Conservation (phyloP, 768 basidiomycete species). For the Podaxis sp. region DNA sequence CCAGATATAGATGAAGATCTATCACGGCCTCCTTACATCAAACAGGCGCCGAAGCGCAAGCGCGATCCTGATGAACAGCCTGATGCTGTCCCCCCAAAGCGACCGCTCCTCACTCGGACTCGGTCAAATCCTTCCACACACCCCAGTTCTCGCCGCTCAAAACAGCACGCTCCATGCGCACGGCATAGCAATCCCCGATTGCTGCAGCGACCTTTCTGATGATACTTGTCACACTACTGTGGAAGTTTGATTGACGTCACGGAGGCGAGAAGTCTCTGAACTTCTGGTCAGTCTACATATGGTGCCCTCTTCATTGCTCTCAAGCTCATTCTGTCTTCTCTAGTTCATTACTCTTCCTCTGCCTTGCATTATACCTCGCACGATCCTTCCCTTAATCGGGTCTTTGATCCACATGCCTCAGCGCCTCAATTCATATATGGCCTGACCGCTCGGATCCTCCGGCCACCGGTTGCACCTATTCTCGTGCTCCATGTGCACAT, state of each 20-base stretch:
- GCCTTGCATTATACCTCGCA: not conserved
- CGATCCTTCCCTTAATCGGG: not conserved
- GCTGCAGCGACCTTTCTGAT: slow-evolving; percentile 12
- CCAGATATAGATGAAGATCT: slow-evolving; percentile 72
- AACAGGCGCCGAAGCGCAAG: slow-evolving; percentile 30
- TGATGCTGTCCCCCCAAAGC: slow-evolving; percentile 36
- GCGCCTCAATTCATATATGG: not conserved
- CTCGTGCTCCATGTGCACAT: slow-evolving; percentile 4
- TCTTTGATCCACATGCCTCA: not conserved
- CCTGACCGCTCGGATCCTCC: not conserved
- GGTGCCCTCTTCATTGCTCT: not conserved
- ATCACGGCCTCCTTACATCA: slow-evolving; percentile 64
- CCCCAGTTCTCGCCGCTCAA: slow-evolving; percentile 1
- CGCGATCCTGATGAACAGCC: slow-evolving; percentile 29
- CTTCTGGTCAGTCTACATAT: slow-evolving; percentile 7
- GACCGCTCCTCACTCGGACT: slow-evolving; percentile 3
- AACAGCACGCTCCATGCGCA: slow-evolving; percentile 10
- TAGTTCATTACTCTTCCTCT: slow-evolving; percentile 10
- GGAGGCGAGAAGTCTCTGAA: slow-evolving; percentile 5
- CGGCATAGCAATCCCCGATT: slow-evolving; percentile 11
- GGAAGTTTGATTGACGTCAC: slow-evolving; percentile 14
- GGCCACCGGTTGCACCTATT: not conserved
- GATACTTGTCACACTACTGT: slow-evolving; percentile 12
- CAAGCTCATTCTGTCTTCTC: not conserved
- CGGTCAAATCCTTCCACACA: slow-evolving; percentile 7